These are phyloP conservation scores for Talaromyces sp. DNA, from an alignment of 2,329 filamentous ascomycete genomes.

Conservation along the genomic window DNA sequence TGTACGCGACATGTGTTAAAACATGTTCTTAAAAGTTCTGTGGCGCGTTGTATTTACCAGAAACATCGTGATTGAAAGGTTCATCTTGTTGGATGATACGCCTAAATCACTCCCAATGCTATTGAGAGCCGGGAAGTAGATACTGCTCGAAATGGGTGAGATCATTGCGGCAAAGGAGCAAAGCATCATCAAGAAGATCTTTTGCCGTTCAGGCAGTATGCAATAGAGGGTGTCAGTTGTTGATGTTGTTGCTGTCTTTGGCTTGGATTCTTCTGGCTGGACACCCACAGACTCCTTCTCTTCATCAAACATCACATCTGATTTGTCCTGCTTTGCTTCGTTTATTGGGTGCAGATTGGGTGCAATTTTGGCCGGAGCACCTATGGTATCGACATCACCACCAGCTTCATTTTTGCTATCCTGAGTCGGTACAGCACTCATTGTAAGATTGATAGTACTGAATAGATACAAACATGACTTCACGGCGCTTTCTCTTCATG, in stretches of 20 bases:
- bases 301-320: not conserved
- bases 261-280: not conserved
- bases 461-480: not conserved
- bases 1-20: not conserved
- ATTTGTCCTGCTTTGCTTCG: not conserved
- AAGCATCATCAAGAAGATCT: conserved; percentile 13
- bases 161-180: conserved; percentile 11
- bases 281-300: not conserved
- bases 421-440: not conserved
- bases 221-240: conserved; percentile 3
- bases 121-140: conserved; percentile 47
- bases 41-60: conserved; percentile 21
- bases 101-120: conserved; percentile 40
- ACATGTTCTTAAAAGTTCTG: not conserved
- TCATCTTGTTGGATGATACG: conserved; percentile 37
- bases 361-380: not conserved
- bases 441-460: not conserved
- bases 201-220: conserved; percentile 2
- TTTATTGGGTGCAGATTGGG: not conserved
- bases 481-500: not conserved
- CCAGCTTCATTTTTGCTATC: not conserved
- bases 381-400: not conserved
- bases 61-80: conserved; percentile 46
- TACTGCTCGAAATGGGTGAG: conserved; percentile 22
- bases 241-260: not conserved